phyloP scores from a whole-genome alignment of 1,284 basidiomycete genomes.

The Sporisorium reilianum region DNA sequence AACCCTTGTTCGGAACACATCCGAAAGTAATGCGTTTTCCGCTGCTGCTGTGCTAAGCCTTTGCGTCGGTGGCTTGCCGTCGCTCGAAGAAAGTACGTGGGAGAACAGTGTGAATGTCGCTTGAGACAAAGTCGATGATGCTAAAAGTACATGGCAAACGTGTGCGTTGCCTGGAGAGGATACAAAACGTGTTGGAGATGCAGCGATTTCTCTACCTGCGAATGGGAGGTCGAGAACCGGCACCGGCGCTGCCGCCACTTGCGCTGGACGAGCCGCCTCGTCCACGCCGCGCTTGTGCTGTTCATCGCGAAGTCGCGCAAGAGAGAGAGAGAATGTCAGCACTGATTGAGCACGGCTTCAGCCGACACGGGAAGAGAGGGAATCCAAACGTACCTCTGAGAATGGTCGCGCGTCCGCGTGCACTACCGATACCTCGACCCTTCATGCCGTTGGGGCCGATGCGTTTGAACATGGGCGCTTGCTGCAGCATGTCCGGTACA shows the following conservation, averaged over 20 bases:
- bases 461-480: conserved; percentile 99
- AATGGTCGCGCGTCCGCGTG: conserved; percentile 94
- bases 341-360: background rate
- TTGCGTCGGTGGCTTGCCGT: background rate
- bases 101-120: conserved; percentile 3
- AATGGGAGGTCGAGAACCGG: conserved; percentile 29
- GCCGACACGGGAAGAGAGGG: background rate
- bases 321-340: conserved; percentile 1
- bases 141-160: conserved; percentile 31
- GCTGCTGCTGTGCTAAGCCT: background rate
- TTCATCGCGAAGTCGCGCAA: background rate
- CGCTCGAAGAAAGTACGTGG: background rate
- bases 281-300: conserved; percentile 54
- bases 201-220: conserved; percentile 22
- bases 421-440: conserved; percentile 97
- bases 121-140: conserved; percentile 1
- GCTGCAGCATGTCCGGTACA: conserved; percentile 98
- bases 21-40: background rate
- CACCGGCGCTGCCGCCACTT: conserved; percentile 8
- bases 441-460: conserved; percentile 98
- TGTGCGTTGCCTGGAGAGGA: background rate
- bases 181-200: background rate
- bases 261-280: conserved; percentile 35
- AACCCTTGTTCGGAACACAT: conserved; percentile 2
- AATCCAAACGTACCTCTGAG: conserved; percentile 76